Percentiles rank a stretch among this genome's conserved stretches.
These are phyloP conservation scores for Paraurostyla sp. DNA, from an alignment of 73 alveolate genomes.

Conservation along the genomic window DNA sequence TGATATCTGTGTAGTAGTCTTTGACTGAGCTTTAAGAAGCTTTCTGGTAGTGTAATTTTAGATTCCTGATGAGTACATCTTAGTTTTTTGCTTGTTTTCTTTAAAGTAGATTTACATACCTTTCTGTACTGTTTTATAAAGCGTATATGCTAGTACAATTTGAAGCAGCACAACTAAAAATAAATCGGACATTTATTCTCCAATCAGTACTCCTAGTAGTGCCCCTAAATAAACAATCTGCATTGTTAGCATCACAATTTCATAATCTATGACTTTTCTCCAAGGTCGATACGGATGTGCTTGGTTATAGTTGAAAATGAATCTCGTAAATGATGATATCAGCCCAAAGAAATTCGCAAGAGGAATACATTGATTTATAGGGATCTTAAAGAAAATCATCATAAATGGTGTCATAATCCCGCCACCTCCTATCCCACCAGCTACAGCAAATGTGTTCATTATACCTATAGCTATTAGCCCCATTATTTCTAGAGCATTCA, in stretches of 20 bases:
- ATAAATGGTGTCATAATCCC: constrained; percentile 85
- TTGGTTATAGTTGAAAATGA: neutral
- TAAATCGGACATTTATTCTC: neutral
- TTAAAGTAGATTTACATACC: neutral
- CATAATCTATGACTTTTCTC: constrained; percentile 57
- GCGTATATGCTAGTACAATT: neutral
- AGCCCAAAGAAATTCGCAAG: constrained; percentile 65
- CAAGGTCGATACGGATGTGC: constrained; percentile 31
- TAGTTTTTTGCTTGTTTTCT: neutral
- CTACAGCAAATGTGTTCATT: constrained; percentile 58
- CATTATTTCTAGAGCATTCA: neutral
- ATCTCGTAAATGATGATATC: constrained; percentile 44
- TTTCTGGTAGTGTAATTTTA: neutral
- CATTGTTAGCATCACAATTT: constrained; percentile 31
- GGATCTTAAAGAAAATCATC: constrained; percentile 81
- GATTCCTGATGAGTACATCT: neutral
- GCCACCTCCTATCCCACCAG: constrained; percentile 97
- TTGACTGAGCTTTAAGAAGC: neutral
- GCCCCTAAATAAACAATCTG: constrained; percentile 56
- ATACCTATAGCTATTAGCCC: neutral
- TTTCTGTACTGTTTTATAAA: constrained; percentile 2
- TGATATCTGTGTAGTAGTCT: neutral
- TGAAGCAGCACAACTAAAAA: constrained; percentile 10
- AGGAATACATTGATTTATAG: constrained; percentile 86
- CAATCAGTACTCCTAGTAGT: constrained; percentile 37